Evolutionary conservation across 306 rosid genomes (phyloP).

Genomic region (Begonia peltatifolia): DNA sequence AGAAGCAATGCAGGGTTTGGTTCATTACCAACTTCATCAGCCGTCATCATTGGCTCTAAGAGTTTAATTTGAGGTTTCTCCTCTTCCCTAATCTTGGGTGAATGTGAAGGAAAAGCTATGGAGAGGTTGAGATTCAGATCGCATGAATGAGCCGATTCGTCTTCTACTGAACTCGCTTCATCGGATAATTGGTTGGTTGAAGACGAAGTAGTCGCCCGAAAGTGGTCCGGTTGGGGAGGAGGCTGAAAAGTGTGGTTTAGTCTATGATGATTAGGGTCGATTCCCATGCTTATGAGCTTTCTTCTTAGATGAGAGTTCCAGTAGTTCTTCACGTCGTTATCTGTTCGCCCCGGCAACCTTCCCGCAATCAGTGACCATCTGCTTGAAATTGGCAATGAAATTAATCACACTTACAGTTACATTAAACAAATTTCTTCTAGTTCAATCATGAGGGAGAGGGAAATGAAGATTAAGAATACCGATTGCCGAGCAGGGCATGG

Average conservation of each 20-base stretch:
- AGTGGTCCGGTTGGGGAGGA: background rate
- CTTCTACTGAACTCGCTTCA: background rate
- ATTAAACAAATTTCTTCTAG: no score
- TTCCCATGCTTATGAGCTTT: constrained; percentile 2
- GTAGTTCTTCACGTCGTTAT: constrained; percentile 3
- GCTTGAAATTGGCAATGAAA: background rate
- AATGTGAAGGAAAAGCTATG: background rate
- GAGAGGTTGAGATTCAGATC: background rate
- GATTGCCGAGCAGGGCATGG: constrained; percentile 68
- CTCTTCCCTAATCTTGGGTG: background rate
- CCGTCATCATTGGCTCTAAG: background rate
- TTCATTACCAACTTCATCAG: background rate
- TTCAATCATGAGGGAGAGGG: no score
- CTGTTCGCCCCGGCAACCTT: constrained; percentile 2
- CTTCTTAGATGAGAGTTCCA: constrained; percentile 3
- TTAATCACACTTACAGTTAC: no score
- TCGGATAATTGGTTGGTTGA: background rate
- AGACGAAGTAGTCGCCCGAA: background rate
- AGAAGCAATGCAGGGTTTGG: background rate
- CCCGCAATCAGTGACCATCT: constrained; percentile 3
- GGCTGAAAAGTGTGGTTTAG: background rate
- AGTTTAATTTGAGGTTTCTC: background rate
- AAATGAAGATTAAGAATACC: constrained; percentile 17
- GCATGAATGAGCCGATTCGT: background rate
- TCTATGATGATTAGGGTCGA: background rate